Conservation (phyloP, 2,329 filamentous ascomycete species). For the Fusarium sp. region DNA sequence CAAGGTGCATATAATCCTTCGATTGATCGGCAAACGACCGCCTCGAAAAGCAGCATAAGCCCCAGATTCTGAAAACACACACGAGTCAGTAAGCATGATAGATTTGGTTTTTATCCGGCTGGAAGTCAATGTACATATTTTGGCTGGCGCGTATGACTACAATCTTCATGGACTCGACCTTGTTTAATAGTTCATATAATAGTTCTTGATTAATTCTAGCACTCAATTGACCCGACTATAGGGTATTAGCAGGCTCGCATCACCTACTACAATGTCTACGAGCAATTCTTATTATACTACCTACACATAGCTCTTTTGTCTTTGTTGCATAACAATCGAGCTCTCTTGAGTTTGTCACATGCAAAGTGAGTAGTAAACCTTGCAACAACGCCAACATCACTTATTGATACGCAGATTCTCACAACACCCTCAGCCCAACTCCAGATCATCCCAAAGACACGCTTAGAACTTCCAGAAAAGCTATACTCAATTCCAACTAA, state of each 20-base stretch:
- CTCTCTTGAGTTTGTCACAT: background rate
- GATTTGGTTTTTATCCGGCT: background rate
- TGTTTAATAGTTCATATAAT: too few species aligned
- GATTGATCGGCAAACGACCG: background rate
- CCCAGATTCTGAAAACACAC: background rate
- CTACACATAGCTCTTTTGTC: background rate
- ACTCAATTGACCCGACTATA: background rate
- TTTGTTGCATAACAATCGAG: background rate
- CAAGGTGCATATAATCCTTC: background rate
- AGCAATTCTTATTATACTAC: background rate
- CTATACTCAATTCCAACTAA: too few species aligned
- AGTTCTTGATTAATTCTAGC: background rate
- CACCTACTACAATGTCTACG: background rate
- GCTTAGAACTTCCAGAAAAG: background rate
- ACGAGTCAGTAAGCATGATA: background rate
- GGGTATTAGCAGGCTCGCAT: background rate
- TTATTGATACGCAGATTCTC: background rate
- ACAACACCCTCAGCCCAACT: background rate
- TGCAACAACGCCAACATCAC: background rate
- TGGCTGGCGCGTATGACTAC: background rate
- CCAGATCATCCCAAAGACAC: background rate
- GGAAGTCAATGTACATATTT: background rate
- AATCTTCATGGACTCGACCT: background rate
- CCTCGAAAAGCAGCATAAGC: background rate
- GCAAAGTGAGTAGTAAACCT: background rate